A percentile compares a stretch with the other conserved stretches of the same genome.
These are phyloP conservation scores for Aciculosporium take DNA, from an alignment of 2,329 filamentous ascomycete genomes.

Conservation along the genomic window DNA sequence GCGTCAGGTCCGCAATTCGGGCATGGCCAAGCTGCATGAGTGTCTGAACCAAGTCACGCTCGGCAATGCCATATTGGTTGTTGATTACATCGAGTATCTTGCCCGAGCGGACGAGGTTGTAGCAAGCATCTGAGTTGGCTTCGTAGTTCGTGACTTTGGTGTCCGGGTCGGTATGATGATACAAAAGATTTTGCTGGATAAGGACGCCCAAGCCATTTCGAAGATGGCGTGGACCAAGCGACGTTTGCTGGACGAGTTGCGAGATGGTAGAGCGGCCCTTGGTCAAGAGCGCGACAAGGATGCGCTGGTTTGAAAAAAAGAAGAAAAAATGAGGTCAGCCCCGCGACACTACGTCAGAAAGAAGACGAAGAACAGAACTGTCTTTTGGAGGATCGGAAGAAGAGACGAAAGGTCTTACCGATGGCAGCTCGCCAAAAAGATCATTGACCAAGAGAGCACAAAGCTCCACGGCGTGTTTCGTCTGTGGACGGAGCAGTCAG, in stretches of 20 bases:
- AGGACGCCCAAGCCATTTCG: conserved; percentile 72
- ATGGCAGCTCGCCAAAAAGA: conserved; percentile 79
- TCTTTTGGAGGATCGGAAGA: background rate
- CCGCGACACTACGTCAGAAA: conserved; percentile 8
- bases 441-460: conserved; percentile 82
- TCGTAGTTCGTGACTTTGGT: conserved; percentile 63
- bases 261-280: conserved; percentile 62
- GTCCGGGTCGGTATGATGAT: conserved; percentile 51
- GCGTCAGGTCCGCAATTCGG: conserved; percentile 53
- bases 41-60: conserved; percentile 59
- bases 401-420: conserved; percentile 40
- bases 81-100: conserved; percentile 69
- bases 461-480: conserved; percentile 69
- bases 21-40: conserved; percentile 67
- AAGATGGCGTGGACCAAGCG: conserved; percentile 59
- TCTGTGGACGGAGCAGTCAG: conserved; percentile 27
- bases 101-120: conserved; percentile 66
- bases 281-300: conserved; percentile 64
- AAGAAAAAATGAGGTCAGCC: conserved; percentile 13
- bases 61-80: conserved; percentile 57
- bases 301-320: conserved; percentile 44
- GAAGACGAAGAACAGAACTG: background rate
- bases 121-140: conserved; percentile 65
- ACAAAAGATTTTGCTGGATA: conserved; percentile 76
- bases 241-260: conserved; percentile 57